phyloP scores from a whole-genome alignment of 179 eudicot genomes.

The Gypsophila paniculata region DNA sequence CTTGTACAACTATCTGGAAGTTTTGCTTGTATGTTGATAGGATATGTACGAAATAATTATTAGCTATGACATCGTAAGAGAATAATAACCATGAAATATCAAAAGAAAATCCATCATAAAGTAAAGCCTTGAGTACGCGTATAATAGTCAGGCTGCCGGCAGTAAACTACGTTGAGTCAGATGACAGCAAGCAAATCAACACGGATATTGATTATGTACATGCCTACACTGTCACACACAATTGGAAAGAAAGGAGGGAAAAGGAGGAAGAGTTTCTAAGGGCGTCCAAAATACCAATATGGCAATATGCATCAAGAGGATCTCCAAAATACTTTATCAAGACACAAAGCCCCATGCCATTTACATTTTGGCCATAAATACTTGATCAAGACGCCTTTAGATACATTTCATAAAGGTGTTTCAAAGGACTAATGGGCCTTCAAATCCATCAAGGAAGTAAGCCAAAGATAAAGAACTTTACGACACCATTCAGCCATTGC shows the following conservation, averaged over 20 bases:
- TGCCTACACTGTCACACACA: no score
- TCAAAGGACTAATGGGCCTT: background rate
- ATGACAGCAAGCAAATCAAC: background rate
- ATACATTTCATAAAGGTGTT: background rate
- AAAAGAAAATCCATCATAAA: background rate
- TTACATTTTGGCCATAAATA: background rate
- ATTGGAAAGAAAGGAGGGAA: background rate
- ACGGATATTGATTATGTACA: no score
- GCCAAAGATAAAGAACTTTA: background rate
- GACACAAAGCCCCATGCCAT: background rate
- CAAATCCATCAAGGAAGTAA: background rate
- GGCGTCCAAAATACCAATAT: background rate
- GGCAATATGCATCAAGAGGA: background rate
- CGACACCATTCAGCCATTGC: background rate
- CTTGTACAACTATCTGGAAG: background rate
- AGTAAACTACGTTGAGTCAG: background rate
- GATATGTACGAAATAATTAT: background rate
- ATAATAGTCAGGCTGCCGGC: background rate
- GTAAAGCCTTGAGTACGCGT: constrained; percentile 8
- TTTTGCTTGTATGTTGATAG: background rate
- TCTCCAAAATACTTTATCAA: background rate
- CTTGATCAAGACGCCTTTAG: background rate
- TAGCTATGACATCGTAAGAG: background rate
- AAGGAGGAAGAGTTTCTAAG: background rate
- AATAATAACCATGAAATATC: background rate